Base-by-base conservation (phyloP, 257 asterid genomes). In the Avicennia marina region DNA sequence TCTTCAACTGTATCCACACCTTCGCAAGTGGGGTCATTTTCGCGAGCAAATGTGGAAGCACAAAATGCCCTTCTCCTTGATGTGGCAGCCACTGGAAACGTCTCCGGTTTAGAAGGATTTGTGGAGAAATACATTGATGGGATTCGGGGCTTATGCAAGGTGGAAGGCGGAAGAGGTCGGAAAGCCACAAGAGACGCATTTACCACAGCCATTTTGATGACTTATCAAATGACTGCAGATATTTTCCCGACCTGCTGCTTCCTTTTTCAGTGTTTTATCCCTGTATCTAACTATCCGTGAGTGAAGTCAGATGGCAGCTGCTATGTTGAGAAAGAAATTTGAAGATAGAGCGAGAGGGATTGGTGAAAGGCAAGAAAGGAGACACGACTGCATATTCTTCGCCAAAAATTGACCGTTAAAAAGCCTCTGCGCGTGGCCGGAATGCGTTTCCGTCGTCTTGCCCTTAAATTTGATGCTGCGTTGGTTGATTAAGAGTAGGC, bases 331-430 rank as follows among this genome's bases (percentile, higher is more conserved):
- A 11, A 16, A 29, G 26, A 26, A 63, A 53, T 47, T 29, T 50
- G 51, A 19, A 72, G 74, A 59, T 43, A 68, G 83, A 63, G 26
- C 6, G 51, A 39, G 18, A 16, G 11, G 21, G 11, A 55, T 29
- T 11, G 71, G 72, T 8, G 86, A 70, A 76, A 80, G 95, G 94
- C 70, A 62, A 81, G 43, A 75, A 86, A 66, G 42, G 71, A 48
- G 83, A 86, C 95, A 81, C 94, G 94, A 75, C 22, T 63, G 65
- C n/a, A 17, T 12, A 36, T 22, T 60, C 41, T 53, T 24, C 49
- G 16, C 62, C 58, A 45, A 10, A 10, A 36, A 34, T 53, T 69
- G 17, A 38, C 66, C 38, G 16, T 19, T 44, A 32, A 10, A 11
- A 6, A 36, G 16, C 53, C 52, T 19, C 4, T 40, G 29, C 77